Evolutionary conservation across 352 stramenopile species (phyloP).

Genomic region (Phytopythium montanum): DNA sequence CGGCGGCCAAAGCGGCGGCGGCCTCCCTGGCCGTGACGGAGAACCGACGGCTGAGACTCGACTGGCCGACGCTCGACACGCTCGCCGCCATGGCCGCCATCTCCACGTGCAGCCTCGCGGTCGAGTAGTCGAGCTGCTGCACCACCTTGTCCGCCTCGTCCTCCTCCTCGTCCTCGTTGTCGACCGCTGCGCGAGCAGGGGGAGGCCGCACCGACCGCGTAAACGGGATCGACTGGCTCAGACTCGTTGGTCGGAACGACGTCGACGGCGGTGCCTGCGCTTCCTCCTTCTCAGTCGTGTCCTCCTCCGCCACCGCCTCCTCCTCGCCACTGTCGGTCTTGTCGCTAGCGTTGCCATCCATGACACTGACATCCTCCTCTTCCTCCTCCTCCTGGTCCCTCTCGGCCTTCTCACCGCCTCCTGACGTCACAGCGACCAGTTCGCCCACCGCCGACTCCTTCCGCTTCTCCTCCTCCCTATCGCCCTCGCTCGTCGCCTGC

Average conservation of each 20-base stretch:
- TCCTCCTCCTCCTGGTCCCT: not conserved
- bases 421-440: not conserved
- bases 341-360: not conserved
- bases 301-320: not conserved
- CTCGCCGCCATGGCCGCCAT: constrained; percentile 83
- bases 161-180: constrained; percentile 42
- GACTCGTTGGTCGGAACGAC: constrained; percentile 61
- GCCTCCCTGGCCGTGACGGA: constrained; percentile 43
- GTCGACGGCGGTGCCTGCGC: constrained; percentile 40
- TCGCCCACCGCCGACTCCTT: constrained; percentile 3
- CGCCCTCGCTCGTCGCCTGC: constrained; percentile 9
- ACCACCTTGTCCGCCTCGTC: constrained; percentile 40
- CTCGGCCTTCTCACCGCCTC: not conserved
- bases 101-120: constrained; percentile 73
- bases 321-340: not conserved
- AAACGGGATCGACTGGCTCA: constrained; percentile 82
- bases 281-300: not conserved
- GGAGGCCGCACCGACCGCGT: constrained; percentile 20
- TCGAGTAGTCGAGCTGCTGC: constrained; percentile 68
- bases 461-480: not conserved
- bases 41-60: constrained; percentile 67
- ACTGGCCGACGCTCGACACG: constrained; percentile 70
- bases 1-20: constrained; percentile 17
- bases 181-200: constrained; percentile 16
- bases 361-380: not conserved